Conservation (phyloP, 805 yeast genomes). For the Cephaloascus albidus region DNA sequence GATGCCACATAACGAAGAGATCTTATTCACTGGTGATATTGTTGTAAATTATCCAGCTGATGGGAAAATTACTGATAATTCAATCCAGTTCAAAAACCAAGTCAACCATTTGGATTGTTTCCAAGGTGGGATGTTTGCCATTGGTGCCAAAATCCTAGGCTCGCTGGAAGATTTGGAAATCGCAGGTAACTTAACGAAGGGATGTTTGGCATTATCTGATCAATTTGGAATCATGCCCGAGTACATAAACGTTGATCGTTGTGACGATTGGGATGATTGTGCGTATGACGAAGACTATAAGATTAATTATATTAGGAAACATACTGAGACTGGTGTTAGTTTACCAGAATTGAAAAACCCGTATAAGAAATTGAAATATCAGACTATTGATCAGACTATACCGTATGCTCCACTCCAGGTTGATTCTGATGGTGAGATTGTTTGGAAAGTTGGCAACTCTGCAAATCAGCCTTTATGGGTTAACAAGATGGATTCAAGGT, state of each 20-base stretch:
- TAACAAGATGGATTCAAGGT: constrained; percentile 21
- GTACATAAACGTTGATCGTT: constrained; percentile 16
- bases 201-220: constrained; percentile 36
- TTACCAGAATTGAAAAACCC: not conserved
- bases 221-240: constrained; percentile 37
- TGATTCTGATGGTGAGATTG: not conserved
- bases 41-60: constrained; percentile 11
- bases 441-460: constrained; percentile 3
- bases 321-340: not conserved
- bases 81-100: constrained; percentile 13
- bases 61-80: not conserved
- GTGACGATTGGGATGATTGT: constrained; percentile 9
- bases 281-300: constrained; percentile 8
- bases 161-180: constrained; percentile 22
- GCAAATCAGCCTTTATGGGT: constrained; percentile 6
- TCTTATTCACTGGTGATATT: constrained; percentile 7
- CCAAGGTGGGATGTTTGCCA: constrained; percentile 43
- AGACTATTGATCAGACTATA: not conserved
- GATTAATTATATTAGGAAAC: constrained; percentile 4
- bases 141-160: constrained; percentile 32
- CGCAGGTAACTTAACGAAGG: constrained; percentile 36
- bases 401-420: constrained; percentile 2
- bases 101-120: constrained; percentile 42
- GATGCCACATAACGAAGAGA: constrained; percentile 22
- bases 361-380: not conserved